Conservation (phyloP, 306 rosid species). For the Canavalia gladiata region DNA sequence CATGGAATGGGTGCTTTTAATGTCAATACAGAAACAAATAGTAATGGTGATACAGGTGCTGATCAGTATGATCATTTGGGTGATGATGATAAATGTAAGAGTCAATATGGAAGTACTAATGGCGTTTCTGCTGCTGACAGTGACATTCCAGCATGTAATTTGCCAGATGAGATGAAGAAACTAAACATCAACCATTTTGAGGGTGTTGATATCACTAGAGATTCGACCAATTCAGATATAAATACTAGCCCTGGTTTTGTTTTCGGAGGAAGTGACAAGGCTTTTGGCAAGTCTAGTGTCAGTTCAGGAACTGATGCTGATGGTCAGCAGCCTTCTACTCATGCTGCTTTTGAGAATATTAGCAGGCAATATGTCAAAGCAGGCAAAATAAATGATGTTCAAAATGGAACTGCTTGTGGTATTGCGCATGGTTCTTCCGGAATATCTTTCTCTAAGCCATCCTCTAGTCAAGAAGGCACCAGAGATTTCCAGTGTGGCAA, state of each 20-base stretch:
- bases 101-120: slow-evolving; percentile 41
- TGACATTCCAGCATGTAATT: slow-evolving; percentile 47
- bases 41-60: slow-evolving; percentile 22
- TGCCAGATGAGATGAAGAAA: slow-evolving; percentile 70
- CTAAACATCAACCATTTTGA: slow-evolving; percentile 66
- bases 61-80: slow-evolving; percentile 36
- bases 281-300: slow-evolving; percentile 39
- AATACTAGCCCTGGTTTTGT: slow-evolving; percentile 49
- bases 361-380: slow-evolving; percentile 48
- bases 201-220: slow-evolving; percentile 38
- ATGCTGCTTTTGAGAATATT: slow-evolving; percentile 45
- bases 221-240: slow-evolving; percentile 42
- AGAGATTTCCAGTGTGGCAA: slow-evolving; percentile 49
- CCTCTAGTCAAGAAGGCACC: slow-evolving; percentile 48
- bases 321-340: slow-evolving; percentile 44
- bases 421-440: slow-evolving; percentile 45
- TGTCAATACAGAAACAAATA: slow-evolving; percentile 37
- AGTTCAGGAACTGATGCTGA: slow-evolving; percentile 47
- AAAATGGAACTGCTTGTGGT: slow-evolving; percentile 51
- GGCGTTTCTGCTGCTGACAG: slow-evolving; percentile 35
- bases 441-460: slow-evolving; percentile 52
- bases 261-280: slow-evolving; percentile 51
- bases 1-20: slow-evolving; percentile 43
- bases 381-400: slow-evolving; percentile 34
- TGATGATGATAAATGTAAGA: slow-evolving; percentile 42